Evolutionary conservation across 2,329 filamentous ascomycete genomes (phyloP).

Genomic region (Epichloe coenophiala): DNA sequence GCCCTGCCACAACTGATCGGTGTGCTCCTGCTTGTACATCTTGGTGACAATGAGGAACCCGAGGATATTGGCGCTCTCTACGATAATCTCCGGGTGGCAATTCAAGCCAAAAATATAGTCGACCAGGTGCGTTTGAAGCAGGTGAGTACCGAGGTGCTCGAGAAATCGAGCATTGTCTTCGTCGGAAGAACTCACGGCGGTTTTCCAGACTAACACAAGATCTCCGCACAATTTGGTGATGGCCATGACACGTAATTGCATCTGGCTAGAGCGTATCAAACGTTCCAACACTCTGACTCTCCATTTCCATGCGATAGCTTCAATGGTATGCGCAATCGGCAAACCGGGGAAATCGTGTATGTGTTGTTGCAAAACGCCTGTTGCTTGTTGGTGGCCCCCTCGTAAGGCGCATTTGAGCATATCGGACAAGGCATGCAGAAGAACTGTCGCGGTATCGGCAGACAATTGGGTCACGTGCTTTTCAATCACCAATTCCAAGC

Average conservation of each 20-base stretch:
- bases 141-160: conserved; percentile 53
- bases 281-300: conserved; percentile 54
- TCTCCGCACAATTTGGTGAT: conserved; percentile 60
- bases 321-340: conserved; percentile 24
- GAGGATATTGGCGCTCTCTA: conserved; percentile 68
- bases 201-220: conserved; percentile 53
- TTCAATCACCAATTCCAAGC: conserved; percentile 35
- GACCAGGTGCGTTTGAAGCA: conserved; percentile 58
- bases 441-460: conserved; percentile 26
- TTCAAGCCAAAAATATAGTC: conserved; percentile 82
- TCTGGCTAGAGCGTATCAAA: conserved; percentile 70
- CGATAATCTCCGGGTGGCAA: conserved; percentile 82
- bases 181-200: conserved; percentile 33
- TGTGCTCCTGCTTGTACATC: conserved; percentile 57
- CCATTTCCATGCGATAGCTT: conserved; percentile 50
- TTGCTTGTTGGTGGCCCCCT: conserved; percentile 22
- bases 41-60: conserved; percentile 74
- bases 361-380: conserved; percentile 14
- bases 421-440: conserved; percentile 28
- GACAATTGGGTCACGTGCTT: conserved; percentile 40
- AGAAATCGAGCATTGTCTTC: conserved; percentile 36
- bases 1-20: conserved; percentile 73
- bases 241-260: conserved; percentile 76
- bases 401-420: conserved; percentile 30
- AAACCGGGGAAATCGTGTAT: conserved; percentile 22